A percentile compares a stretch with the other conserved stretches of the same genome.
Evolutionary conservation across 2,329 filamentous ascomycete genomes (phyloP).

Genomic region (Alternaria consortialis): DNA sequence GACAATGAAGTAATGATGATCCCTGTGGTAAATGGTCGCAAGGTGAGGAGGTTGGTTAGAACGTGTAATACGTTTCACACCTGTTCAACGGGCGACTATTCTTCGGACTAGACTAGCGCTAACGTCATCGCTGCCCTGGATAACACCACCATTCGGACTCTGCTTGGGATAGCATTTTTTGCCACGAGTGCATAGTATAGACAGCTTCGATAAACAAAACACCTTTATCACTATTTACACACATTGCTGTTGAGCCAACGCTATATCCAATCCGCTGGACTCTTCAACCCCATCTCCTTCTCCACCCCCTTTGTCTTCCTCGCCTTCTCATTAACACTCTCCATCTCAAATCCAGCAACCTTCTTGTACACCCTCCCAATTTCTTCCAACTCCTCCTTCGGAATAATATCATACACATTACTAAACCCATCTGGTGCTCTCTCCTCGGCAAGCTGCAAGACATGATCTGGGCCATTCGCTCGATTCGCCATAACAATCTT

Average conservation of each 20-base stretch:
- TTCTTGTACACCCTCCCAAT: constrained; percentile 51
- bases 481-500: constrained; percentile 59
- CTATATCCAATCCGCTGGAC: constrained; percentile 35
- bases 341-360: constrained; percentile 58
- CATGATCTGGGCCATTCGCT: constrained; percentile 58
- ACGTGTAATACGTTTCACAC: not conserved
- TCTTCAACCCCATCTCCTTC: constrained; percentile 25
- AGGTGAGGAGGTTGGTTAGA: not conserved
- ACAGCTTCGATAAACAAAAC: not conserved
- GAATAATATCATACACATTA: constrained; percentile 54
- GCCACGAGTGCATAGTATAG: not conserved
- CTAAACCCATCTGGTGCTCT: constrained; percentile 52
- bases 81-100: not conserved
- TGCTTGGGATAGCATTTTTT: not conserved
- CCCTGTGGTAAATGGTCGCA: not conserved
- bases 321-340: constrained; percentile 55
- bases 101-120: not conserved
- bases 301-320: constrained; percentile 44
- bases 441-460: constrained; percentile 57
- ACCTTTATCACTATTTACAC: not conserved
- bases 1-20: constrained; percentile 3
- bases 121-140: not conserved
- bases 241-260: not conserved
- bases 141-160: not conserved
- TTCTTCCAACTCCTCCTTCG: constrained; percentile 52